Evolutionary conservation across 1,284 basidiomycete species (phyloP), one percentile per base, ranked within the genome.

Genomic region (Apiotrichum gamsii): DNA sequence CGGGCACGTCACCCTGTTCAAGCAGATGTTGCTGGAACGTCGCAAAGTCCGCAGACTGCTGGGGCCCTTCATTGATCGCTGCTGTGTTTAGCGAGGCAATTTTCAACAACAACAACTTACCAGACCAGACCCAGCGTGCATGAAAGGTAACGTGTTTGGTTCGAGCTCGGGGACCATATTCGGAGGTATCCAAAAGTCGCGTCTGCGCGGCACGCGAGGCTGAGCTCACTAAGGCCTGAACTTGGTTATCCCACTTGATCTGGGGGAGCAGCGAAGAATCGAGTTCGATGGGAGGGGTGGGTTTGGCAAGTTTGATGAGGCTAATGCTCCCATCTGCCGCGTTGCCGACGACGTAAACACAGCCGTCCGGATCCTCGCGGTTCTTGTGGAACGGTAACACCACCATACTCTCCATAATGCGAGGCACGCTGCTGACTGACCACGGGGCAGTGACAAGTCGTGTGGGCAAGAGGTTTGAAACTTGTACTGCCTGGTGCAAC

Each of bases 111-210:
- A 24, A 3, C 6, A 3, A 52, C 62, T 54, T 25, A 69, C 66
- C 51, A 2, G 54, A 33, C 65, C 65, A 68, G 13, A 56, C 61
- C 61, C 63, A 63, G 19, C 62, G 43, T 3, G 56, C 34, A 15
- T 61, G 45, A 13, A 59, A n/a, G 8, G 57, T 49, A 20, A 39
- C 42, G 14, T 46, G 45, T 14, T 36, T 50, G 9, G 54, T 59
- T 28, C 25, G 25, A 28, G 8, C 25, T 28, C 11, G 6, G 8
- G 25, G 8, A 11, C 25, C 25, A 28, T 28, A 28, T 11, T 28
- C 25, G 25, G 25, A 28, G 8, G 25, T 11, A 28, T 28, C 25
- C 6, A 28, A 11, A 6, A 28, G 25, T 6, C 25, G 25, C 25
- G 25, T 28, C 11, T 28, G 25, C 11, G 25, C 6, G 8, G 25